These are phyloP conservation scores for Colletotrichum paranaense DNA, from an alignment of 2,329 filamentous ascomycete species.

Conservation along the genomic window DNA sequence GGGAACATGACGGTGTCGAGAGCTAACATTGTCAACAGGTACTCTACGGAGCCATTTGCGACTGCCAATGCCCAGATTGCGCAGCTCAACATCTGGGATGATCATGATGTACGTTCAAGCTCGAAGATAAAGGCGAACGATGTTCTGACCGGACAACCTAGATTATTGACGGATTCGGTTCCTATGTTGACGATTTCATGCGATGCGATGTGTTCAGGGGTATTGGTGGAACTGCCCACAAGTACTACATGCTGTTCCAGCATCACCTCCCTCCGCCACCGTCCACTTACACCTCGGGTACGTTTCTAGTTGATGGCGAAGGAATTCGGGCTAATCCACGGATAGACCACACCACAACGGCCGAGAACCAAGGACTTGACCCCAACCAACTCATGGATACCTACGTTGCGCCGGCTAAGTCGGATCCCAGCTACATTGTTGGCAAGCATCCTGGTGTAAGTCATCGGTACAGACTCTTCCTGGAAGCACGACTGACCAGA, in stretches of 20 bases:
- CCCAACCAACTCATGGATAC: conserved; percentile 78
- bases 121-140: conserved; percentile 41
- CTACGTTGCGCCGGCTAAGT: conserved; percentile 70
- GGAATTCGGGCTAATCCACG: conserved; percentile 32
- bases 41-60: conserved; percentile 85
- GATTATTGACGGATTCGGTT: conserved; percentile 93
- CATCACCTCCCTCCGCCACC: conserved; percentile 88
- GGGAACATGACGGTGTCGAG: conserved; percentile 52
- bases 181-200: conserved; percentile 96
- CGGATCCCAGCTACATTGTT: conserved; percentile 81
- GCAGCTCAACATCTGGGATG: conserved; percentile 98
- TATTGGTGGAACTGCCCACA: conserved; percentile 91
- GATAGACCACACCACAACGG: conserved; percentile 37
- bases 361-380: conserved; percentile 64
- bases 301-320: conserved; percentile 35
- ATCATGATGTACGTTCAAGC: conserved; percentile 75
- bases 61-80: conserved; percentile 91
- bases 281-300: conserved; percentile 86
- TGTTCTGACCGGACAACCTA: conserved; percentile 54
- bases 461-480: conserved; percentile 48
- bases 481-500: conserved; percentile 62
- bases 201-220: conserved; percentile 90
- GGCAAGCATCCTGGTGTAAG: conserved; percentile 79
- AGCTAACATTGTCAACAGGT: conserved; percentile 65
- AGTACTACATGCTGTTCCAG: conserved; percentile 98